phyloP scores from a whole-genome alignment of 2,329 filamentous ascomycete genomes.

The Ramichloridium luteum region DNA sequence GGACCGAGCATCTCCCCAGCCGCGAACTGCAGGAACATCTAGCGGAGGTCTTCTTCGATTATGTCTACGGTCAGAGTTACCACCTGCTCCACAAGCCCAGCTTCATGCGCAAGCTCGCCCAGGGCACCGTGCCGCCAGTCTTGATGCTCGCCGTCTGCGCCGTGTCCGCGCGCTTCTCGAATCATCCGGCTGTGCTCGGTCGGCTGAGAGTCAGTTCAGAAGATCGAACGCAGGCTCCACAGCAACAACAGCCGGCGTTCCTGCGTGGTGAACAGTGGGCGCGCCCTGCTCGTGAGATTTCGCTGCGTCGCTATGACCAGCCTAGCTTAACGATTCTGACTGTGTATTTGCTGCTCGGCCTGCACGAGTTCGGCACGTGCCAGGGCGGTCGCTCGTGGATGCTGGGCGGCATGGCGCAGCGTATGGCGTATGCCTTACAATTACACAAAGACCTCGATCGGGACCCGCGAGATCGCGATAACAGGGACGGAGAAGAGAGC shows the following conservation, averaged over 20 bases:
- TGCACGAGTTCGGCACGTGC: slow-evolving; percentile 95
- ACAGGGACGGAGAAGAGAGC: too few relatives aligned
- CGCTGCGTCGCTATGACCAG: slow-evolving; percentile 77
- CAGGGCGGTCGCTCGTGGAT: slow-evolving; percentile 95
- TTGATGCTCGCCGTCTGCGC: slow-evolving; percentile 89
- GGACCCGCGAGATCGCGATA: slow-evolving; percentile 33
- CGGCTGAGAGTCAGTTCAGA: background rate
- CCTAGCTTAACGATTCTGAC: slow-evolving; percentile 94
- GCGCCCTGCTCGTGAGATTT: slow-evolving; percentile 71
- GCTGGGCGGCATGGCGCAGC: slow-evolving; percentile 82
- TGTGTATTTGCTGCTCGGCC: slow-evolving; percentile 71
- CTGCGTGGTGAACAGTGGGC: slow-evolving; percentile 88
- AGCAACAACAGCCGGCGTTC: too few relatives aligned
- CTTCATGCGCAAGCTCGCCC: slow-evolving; percentile 79
- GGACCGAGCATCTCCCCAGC: slow-evolving; percentile 66
- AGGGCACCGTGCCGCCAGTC: slow-evolving; percentile 73
- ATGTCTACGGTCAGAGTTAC: slow-evolving; percentile 89
- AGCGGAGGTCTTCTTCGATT: slow-evolving; percentile 89
- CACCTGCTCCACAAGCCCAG: slow-evolving; percentile 92
- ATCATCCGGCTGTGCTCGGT: slow-evolving; percentile 70
- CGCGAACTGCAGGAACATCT: slow-evolving; percentile 87
- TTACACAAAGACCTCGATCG: slow-evolving; percentile 82
- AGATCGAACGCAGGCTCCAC: too few relatives aligned
- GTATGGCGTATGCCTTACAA: slow-evolving; percentile 94
- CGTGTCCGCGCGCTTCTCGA: slow-evolving; percentile 87